Conservation (phyloP, 768 basidiomycete species). For the Amylocystis lapponica region DNA sequence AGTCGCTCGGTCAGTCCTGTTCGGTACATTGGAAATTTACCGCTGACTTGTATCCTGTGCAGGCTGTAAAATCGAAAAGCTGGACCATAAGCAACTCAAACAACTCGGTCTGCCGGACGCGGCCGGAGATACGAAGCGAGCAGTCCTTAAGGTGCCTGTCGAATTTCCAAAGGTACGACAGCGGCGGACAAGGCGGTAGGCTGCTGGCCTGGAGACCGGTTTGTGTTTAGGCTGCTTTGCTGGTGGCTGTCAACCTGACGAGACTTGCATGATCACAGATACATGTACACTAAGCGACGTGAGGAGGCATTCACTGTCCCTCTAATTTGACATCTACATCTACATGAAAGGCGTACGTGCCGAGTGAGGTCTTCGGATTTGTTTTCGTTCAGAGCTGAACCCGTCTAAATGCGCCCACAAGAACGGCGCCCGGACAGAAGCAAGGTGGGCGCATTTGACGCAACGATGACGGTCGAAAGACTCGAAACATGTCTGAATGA, state of each 20-base stretch:
- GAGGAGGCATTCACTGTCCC: no score
- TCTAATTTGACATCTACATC: no score
- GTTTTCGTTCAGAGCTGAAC: no score
- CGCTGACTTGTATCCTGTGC: conserved; percentile 1
- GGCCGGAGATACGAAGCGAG: conserved; percentile 61
- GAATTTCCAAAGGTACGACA: conserved; percentile 67
- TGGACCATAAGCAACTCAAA: conserved; percentile 58
- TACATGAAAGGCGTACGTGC: no score
- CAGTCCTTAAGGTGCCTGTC: conserved; percentile 69
- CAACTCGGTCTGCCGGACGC: conserved; percentile 61
- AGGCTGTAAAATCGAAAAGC: conserved; percentile 69
- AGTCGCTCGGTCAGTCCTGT: conserved; percentile 57
- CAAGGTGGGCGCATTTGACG: no score
- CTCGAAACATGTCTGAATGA: no score
- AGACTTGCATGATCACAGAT: no score
- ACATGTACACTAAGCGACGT: no score
- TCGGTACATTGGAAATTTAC: not conserved
- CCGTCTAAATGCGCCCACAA: no score
- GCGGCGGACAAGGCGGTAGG: conserved; percentile 26
- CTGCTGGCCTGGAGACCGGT: not conserved
- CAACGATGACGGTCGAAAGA: no score
- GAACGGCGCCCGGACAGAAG: no score
- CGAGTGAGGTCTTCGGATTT: no score
- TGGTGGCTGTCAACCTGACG: not conserved
- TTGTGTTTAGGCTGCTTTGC: not conserved